Evolutionary conservation across 2,329 filamentous ascomycete genomes (phyloP).

Genomic region (Exophiala bonariae): DNA sequence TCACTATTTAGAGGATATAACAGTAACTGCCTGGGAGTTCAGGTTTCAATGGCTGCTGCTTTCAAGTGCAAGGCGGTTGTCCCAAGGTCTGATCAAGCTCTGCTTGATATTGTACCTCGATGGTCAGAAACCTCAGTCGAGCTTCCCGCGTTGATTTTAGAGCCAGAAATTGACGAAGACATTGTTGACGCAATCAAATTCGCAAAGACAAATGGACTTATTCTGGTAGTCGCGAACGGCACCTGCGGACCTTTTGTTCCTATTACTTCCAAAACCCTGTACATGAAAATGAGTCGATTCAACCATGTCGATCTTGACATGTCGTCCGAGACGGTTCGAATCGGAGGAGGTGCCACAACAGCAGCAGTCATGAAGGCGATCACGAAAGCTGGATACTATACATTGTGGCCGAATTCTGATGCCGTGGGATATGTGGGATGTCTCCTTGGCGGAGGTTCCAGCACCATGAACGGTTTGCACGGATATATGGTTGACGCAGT

Average conservation of each 20-base stretch:
- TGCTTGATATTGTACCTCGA: no score
- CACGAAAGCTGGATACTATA: slow-evolving; percentile 33
- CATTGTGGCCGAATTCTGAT: slow-evolving; percentile 22
- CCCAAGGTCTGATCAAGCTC: no score
- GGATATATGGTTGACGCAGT: slow-evolving; percentile 37
- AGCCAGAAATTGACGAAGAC: slow-evolving; percentile 32
- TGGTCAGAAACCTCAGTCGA: slow-evolving; percentile 35
- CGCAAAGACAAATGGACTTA: slow-evolving; percentile 32
- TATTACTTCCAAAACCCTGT: slow-evolving; percentile 32
- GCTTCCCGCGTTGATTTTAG: slow-evolving; percentile 31
- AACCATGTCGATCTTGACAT: slow-evolving; percentile 33
- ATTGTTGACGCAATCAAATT: slow-evolving; percentile 30
- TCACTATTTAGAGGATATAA: no score
- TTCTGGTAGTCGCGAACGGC: slow-evolving; percentile 32
- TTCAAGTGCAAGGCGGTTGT: no score
- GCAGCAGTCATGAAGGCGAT: slow-evolving; percentile 31
- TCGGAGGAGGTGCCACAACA: slow-evolving; percentile 33
- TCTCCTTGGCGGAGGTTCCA: slow-evolving; percentile 23
- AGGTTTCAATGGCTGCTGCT: no score
- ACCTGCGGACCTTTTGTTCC: slow-evolving; percentile 35
- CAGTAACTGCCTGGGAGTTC: no score
- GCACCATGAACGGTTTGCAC: slow-evolving; percentile 31
- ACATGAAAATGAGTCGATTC: slow-evolving; percentile 37
- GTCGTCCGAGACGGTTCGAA: slow-evolving; percentile 22
- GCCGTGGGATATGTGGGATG: slow-evolving; percentile 25